Percentiles rank a stretch among this genome's conserved stretches.
Conservation (phyloP, 225 moss, liverwort and hornwort genomes). For the Takakia lepidozioides region DNA sequence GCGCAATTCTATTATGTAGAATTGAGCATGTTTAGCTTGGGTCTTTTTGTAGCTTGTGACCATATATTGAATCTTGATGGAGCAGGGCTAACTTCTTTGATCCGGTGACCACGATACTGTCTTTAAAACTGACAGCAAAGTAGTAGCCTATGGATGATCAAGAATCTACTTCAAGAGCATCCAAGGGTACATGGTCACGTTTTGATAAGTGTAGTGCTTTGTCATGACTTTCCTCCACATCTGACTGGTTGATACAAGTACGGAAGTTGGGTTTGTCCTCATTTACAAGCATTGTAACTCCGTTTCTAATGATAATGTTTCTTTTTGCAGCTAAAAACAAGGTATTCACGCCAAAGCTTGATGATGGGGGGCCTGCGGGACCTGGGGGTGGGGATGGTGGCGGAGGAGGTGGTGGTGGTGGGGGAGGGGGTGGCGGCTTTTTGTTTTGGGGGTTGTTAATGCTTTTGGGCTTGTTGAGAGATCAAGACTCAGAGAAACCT, state of each 20-base stretch:
- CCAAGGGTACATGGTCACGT: too few relatives aligned
- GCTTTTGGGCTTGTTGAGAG: constrained; percentile 48
- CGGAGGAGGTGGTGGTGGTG: constrained; percentile 43
- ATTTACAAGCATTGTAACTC: background rate
- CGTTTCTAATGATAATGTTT: background rate
- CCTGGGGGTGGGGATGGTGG: constrained; percentile 34
- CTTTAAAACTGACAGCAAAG: too few relatives aligned
- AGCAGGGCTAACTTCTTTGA: too few relatives aligned
- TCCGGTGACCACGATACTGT: too few relatives aligned
- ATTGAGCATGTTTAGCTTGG: too few relatives aligned
- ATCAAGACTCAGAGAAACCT: constrained; percentile 36
- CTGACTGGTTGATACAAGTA: background rate
- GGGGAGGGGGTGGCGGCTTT: constrained; percentile 46
- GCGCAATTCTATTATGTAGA: too few relatives aligned
- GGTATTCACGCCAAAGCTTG: constrained; percentile 36
- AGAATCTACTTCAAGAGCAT: too few relatives aligned
- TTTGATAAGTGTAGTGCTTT: background rate
- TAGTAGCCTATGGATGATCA: too few relatives aligned
- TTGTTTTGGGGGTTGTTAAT: constrained; percentile 47
- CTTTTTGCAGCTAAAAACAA: constrained; percentile 45
- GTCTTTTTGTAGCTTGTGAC: too few relatives aligned
- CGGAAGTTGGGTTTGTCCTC: background rate
- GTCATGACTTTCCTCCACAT: background rate
- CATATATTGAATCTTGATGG: too few relatives aligned
- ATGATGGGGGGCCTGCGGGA: constrained; percentile 41